Conservation (phyloP, 441 rosid genomes). For the Erysimum cheiri region DNA sequence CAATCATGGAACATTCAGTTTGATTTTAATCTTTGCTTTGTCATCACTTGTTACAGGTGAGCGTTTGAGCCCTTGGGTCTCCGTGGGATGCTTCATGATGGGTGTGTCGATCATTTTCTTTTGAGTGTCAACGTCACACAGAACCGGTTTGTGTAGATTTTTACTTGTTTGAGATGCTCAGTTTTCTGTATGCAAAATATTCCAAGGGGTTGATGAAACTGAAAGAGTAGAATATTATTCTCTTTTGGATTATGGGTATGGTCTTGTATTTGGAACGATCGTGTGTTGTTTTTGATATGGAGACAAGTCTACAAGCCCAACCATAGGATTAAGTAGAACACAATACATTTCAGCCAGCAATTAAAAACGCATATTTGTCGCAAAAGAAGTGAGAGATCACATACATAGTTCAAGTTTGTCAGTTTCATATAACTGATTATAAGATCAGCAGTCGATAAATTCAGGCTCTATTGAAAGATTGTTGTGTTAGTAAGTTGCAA, state of each 20-base stretch:
- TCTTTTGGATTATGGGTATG: slow-evolving; percentile 27
- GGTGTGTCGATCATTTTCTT: slow-evolving; percentile 78
- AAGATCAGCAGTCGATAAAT: background rate
- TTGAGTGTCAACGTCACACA: slow-evolving; percentile 39
- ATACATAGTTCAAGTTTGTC: background rate
- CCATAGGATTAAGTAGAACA: background rate
- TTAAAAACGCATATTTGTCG: background rate
- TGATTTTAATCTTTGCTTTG: slow-evolving; percentile 18
- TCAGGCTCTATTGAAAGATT: background rate
- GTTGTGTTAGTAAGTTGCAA: background rate
- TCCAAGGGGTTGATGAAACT: background rate
- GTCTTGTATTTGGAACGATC: slow-evolving; percentile 31
- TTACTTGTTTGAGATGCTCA: slow-evolving; percentile 31
- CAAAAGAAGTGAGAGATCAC: background rate
- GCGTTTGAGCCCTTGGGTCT: slow-evolving; percentile 93
- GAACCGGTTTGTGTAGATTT: slow-evolving; percentile 27
- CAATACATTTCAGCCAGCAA: slow-evolving; percentile 9
- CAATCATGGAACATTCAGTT: background rate
- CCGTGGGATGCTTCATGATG: slow-evolving; percentile 85
- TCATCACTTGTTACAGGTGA: slow-evolving; percentile 63
- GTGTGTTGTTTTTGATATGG: slow-evolving; percentile 30
- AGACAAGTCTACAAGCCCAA: slow-evolving; percentile 22
- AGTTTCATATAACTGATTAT: background rate
- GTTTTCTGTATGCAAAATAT: slow-evolving; percentile 33
- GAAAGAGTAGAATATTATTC: slow-evolving; percentile 5